Evolutionary conservation across 2,329 filamentous ascomycete species (phyloP), one percentile per base, ranked within the genome.

Genomic region (Kalmusia sp.): DNA sequence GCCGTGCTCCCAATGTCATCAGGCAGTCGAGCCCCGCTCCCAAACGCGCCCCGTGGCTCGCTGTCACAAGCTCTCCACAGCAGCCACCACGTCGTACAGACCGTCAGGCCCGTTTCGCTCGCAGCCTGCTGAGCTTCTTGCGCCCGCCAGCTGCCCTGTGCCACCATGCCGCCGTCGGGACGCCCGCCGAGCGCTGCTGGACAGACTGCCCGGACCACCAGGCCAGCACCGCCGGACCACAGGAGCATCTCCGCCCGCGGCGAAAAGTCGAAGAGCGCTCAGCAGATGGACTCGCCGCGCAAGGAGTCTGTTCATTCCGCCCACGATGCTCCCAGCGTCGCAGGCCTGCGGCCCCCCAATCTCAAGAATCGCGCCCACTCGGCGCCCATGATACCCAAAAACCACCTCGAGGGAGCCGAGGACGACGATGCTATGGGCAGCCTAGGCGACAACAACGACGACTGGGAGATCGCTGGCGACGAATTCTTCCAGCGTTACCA

Each of bases 391-490:
- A 55, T 69, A 27, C 68, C 72, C 51, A 68, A 67, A 55, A 54
- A 48, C 62, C 61, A 60, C 21, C 28, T 38, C 39, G 35, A 54
- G 21, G 63, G 60, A 44, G 46, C 53, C 54, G 62, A 65, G 19
- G 54, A 52, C 55, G 51, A 62, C 22, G 59, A 62, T 44, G 46
- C 57, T n/a, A 22, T 21, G 17, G 53, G 34, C 49, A 49, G 57
- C 55, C 41, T 84, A 84, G 2, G 86, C 88, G n/a, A 88, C 82
- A 87, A 90, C 87, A 64, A 59, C 45, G 72, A 72, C 37, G 70
- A 67, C 61, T 69, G 71, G 24, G 70, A 73, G 51, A 75, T 76
- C 35, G 64, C 68, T 22, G 62, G 63, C 58, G 74, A 77, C 50
- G 67, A 71, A 56, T 76, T 76, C 68, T 76, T 76, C 67, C 73